These are phyloP conservation scores for Allantophomopsis lycopodina DNA, from an alignment of 2,329 filamentous ascomycete species.

Conservation along the genomic window DNA sequence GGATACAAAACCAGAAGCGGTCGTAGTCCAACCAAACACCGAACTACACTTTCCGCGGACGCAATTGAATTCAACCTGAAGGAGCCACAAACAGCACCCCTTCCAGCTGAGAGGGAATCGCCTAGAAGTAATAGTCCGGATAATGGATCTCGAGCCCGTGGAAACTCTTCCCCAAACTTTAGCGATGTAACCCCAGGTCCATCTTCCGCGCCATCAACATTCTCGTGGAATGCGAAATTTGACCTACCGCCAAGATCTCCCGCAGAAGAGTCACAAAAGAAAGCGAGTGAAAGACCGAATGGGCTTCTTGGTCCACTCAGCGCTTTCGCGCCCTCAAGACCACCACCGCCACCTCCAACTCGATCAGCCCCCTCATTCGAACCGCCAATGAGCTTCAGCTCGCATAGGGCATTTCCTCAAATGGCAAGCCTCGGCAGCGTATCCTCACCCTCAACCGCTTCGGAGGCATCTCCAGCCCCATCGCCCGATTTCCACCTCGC, in stretches of 20 bases:
- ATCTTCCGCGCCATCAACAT: constrained; percentile 51
- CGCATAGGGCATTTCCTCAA: too few species aligned
- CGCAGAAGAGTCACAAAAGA: not conserved
- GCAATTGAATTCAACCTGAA: constrained; percentile 32
- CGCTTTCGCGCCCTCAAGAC: too few species aligned
- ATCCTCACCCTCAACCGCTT: too few species aligned
- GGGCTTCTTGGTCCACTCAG: not conserved
- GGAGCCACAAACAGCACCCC: constrained; percentile 43
- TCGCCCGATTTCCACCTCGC: too few species aligned
- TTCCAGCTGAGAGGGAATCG: constrained; percentile 35
- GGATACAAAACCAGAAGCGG: constrained; percentile 23
- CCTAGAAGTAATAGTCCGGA: constrained; percentile 26
- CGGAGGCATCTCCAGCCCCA: too few species aligned
- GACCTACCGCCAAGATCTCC: not conserved
- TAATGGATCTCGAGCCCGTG: constrained; percentile 31
- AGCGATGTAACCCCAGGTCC: constrained; percentile 41
- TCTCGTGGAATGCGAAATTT: constrained; percentile 31
- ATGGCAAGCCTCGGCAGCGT: too few species aligned
- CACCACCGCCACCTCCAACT: too few species aligned
- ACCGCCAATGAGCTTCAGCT: too few species aligned
- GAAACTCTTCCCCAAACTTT: constrained; percentile 35
- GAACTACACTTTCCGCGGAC: constrained; percentile 44
- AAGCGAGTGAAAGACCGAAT: not conserved
- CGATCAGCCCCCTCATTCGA: too few species aligned
- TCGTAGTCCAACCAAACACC: constrained; percentile 44